These are phyloP conservation scores for Scheffersomyces parashehatae DNA, from an alignment of 1,139 yeast genomes.

Conservation along the genomic window DNA sequence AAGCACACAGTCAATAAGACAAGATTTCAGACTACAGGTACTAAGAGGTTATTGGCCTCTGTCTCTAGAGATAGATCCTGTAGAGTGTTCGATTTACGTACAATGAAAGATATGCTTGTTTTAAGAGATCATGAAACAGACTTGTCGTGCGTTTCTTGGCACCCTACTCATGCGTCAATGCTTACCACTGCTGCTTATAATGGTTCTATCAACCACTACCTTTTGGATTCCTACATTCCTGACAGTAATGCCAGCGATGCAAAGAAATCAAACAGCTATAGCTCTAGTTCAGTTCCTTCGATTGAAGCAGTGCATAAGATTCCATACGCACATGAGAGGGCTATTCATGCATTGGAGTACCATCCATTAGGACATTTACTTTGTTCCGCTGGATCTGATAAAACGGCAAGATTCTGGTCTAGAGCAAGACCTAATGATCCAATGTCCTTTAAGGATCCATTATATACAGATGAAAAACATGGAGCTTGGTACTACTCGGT, in stretches of 20 bases:
- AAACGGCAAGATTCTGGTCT: slow-evolving; percentile 94
- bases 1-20: slow-evolving; percentile 90
- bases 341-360: slow-evolving; percentile 85
- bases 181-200: slow-evolving; percentile 87
- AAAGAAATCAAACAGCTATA: slow-evolving; percentile 12
- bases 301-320: slow-evolving; percentile 62
- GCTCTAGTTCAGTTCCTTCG: slow-evolving; percentile 19
- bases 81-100: slow-evolving; percentile 81
- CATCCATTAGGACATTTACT: slow-evolving; percentile 93
- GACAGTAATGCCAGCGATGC: slow-evolving; percentile 20
- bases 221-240: slow-evolving; percentile 55
- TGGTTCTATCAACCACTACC: slow-evolving; percentile 81
- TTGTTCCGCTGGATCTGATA: slow-evolving; percentile 91
- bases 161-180: slow-evolving; percentile 81
- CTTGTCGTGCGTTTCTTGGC: slow-evolving; percentile 86
- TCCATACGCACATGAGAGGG: slow-evolving; percentile 93
- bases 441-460: slow-evolving; percentile 77
- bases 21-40: slow-evolving; percentile 74
- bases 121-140: slow-evolving; percentile 84
- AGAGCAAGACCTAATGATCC: slow-evolving; percentile 91
- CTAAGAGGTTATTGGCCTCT: slow-evolving; percentile 73
- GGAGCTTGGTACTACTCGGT: slow-evolving; percentile 77
- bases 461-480: slow-evolving; percentile 68
- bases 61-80: slow-evolving; percentile 88
- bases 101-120: slow-evolving; percentile 73